Conservation (phyloP, 2,329 filamentous ascomycete genomes). For the Colletotrichum tabaci region DNA sequence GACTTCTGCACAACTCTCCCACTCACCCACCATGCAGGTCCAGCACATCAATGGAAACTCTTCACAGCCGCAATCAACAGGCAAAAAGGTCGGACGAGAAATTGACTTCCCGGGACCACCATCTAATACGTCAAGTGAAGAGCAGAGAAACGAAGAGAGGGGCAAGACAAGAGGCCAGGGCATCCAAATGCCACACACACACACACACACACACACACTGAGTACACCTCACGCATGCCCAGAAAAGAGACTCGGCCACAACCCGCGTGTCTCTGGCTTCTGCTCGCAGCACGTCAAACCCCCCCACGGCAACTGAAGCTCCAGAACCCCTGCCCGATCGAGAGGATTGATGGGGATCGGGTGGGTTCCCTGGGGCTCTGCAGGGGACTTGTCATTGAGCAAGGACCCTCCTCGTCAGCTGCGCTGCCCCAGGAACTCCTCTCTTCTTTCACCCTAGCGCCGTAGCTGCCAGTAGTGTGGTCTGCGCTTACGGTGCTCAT, state of each 20-base stretch:
- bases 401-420: constrained; percentile 33
- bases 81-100: constrained; percentile 21
- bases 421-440: constrained; percentile 32
- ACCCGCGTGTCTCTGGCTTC: constrained; percentile 20
- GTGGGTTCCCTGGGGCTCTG: constrained; percentile 42
- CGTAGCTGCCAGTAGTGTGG: not conserved
- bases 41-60: constrained; percentile 22
- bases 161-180: not conserved
- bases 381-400: constrained; percentile 34
- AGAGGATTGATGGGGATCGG: constrained; percentile 41
- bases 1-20: constrained; percentile 21
- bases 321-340: constrained; percentile 37
- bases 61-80: constrained; percentile 21
- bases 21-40: constrained; percentile 30
- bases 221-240: no score
- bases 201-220: not conserved
- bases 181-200: not conserved
- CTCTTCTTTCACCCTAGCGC: constrained; percentile 25
- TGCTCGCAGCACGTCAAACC: constrained; percentile 39
- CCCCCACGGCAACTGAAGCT: constrained; percentile 42
- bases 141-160: not conserved
- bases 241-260: constrained; percentile 11
- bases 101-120: constrained; percentile 10
- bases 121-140: not conserved
- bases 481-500: constrained; percentile 3